These are phyloP conservation scores for Termitomyces sp. DNA, from an alignment of 768 basidiomycete species.

Conservation along the genomic window DNA sequence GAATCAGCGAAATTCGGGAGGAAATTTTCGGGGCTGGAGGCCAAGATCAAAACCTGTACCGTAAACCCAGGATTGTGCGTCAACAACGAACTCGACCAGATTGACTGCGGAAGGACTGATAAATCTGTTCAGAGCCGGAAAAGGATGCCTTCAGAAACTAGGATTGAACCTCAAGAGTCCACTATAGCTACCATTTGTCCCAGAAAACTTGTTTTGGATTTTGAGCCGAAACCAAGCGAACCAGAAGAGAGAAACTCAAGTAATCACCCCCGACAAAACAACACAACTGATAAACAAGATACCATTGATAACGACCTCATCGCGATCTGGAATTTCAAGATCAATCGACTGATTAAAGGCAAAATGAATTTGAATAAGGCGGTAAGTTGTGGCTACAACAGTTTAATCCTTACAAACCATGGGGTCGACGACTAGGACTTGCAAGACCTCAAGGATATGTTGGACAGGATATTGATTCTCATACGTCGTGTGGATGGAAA, in stretches of 20 bases:
- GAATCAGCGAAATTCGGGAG: background rate
- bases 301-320: background rate
- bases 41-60: background rate
- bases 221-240: background rate
- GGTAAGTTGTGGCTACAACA: background rate
- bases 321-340: constrained; percentile 1
- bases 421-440: background rate
- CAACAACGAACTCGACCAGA: background rate
- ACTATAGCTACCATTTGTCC: too few species aligned
- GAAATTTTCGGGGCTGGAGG: background rate
- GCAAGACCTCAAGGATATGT: background rate
- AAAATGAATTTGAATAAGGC: background rate
- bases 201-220: background rate
- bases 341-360: constrained; percentile 8
- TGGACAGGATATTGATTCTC: constrained; percentile 1
- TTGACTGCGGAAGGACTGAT: background rate
- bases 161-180: background rate
- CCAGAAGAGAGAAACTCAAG: background rate
- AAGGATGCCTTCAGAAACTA: background rate
- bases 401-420: background rate
- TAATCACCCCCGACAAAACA: background rate
- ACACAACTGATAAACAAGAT: background rate
- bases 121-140: background rate
- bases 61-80: background rate
- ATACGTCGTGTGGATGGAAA: background rate